Evolutionary conservation across 2,329 filamentous ascomycete species (phyloP), one percentile per base, ranked within the genome.

Genomic region (Sphaerostilbella broomeana): DNA sequence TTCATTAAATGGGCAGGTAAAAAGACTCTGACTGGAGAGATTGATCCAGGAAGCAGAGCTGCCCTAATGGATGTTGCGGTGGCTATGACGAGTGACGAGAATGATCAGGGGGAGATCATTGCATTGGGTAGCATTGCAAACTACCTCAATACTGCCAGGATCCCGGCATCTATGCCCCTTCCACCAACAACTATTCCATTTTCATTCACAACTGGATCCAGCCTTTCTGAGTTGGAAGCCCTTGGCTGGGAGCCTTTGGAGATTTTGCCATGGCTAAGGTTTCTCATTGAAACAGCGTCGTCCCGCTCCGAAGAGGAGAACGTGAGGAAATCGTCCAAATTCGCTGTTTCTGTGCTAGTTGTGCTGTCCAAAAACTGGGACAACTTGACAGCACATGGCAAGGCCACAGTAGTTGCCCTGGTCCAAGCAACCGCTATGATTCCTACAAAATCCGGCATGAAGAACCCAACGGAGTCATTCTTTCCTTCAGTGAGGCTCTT

Each of bases 401-500:
- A 83, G 57, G 69, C 73, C 13, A 76, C 74, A 0, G 70, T 94
- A 4, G 64, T 76, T 6, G 67, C 74, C 12, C 62, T 87, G 4
- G 66, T 97, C 3, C 74, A 79, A 38, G 66, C 73, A 2, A 72
- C 83, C 35, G 75, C 86, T 0, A 75, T 94, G 19, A 86, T 98
- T 55, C 92, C 92, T 0, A 97, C 92, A 0, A 95, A 87, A 57
- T 64, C 81, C 48, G 92, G 92, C 6, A 94, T 98, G 89, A 83
- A 72, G 51, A 84, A 77, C 50, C 92, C 92, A 4, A 65, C 69
- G 3, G 88, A 97, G 48, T 81, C 92, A 0, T 98, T 95, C 60
- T 95, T 98, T 55, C 79, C 86, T 2, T 84, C 79, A n/a, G 92
- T 98, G 25, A 92, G 87, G 58, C 69, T 98, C 1, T 98, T 98